Percentiles rank a stretch among this genome's conserved stretches.
phyloP scores from a whole-genome alignment of 495 filamentous ascomycete species.

The Lineolata rhizophorae region DNA sequence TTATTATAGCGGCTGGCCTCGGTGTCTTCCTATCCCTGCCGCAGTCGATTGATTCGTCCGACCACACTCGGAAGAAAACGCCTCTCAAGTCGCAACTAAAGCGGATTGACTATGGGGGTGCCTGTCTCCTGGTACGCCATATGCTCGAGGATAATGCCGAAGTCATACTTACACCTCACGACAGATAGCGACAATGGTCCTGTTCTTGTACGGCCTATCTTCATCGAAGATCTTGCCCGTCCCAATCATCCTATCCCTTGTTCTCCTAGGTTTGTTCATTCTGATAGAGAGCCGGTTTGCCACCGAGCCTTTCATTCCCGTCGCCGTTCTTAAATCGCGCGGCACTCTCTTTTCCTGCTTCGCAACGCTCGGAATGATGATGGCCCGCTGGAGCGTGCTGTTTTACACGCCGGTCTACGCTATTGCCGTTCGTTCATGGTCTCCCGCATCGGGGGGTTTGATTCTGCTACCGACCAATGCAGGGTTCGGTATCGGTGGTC shows the following conservation, averaged over 20 bases:
- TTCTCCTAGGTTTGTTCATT: slow-evolving; percentile 31
- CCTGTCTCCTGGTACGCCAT: slow-evolving; percentile 34
- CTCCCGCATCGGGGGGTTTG: slow-evolving; percentile 40
- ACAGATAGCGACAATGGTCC: slow-evolving; percentile 29
- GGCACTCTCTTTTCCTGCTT: slow-evolving; percentile 46
- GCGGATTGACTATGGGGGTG: slow-evolving; percentile 46
- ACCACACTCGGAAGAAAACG: slow-evolving; percentile 12
- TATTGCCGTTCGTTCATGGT: slow-evolving; percentile 43
- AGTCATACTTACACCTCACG: background rate
- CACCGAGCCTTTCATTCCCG: slow-evolving; percentile 45
- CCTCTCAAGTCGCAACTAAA: slow-evolving; percentile 24
- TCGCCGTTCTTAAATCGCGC: slow-evolving; percentile 36
- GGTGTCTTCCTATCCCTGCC: slow-evolving; percentile 26
- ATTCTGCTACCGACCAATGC: slow-evolving; percentile 57
- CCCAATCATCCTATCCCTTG: slow-evolving; percentile 33
- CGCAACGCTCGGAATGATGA: slow-evolving; percentile 48
- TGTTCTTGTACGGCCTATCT: slow-evolving; percentile 46
- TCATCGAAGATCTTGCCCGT: slow-evolving; percentile 28
- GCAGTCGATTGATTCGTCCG: slow-evolving; percentile 10
- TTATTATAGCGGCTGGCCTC: slow-evolving; percentile 30
- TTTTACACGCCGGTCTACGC: slow-evolving; percentile 60
- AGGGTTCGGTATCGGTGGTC: slow-evolving; percentile 48
- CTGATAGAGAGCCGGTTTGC: slow-evolving; percentile 33
- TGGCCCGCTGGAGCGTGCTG: slow-evolving; percentile 52
- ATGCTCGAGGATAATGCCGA: background rate